Evolutionary conservation across 139 green algal species (phyloP).

Genomic region (Eudorina sp.): DNA sequence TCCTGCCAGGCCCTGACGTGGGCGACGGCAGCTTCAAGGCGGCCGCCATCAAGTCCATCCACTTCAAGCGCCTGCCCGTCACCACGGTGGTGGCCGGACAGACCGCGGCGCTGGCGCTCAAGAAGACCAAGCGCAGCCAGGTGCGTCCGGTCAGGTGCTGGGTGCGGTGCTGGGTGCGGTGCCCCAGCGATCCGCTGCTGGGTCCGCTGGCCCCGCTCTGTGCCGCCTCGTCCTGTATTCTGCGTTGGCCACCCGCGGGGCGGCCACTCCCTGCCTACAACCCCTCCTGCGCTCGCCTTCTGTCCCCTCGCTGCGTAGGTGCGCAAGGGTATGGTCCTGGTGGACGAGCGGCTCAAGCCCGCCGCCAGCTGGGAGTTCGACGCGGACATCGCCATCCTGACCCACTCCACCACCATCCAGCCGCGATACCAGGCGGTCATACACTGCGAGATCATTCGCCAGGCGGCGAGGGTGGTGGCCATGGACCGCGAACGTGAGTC

Average conservation of each 20-base stretch:
- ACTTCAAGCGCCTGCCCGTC: slow-evolving; percentile 91
- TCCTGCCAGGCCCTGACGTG: slow-evolving; percentile 83
- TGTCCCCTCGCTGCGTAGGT: slow-evolving; percentile 59
- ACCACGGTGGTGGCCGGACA: slow-evolving; percentile 87
- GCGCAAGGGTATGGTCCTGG: slow-evolving; percentile 94
- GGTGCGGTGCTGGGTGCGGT: too few species aligned
- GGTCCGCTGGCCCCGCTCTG: too few species aligned
- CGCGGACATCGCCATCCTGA: slow-evolving; percentile 94
- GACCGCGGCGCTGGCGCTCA: slow-evolving; percentile 90
- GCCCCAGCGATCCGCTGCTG: too few species aligned
- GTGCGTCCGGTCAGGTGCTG: slow-evolving; percentile 46
- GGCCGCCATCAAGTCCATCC: slow-evolving; percentile 88
- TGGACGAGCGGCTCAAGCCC: slow-evolving; percentile 76
- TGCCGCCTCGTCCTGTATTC: too few species aligned
- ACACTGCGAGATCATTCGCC: slow-evolving; percentile 93
- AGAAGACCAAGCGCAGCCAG: slow-evolving; percentile 87
- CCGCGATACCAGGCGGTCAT: slow-evolving; percentile 87
- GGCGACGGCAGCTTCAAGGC: slow-evolving; percentile 86
- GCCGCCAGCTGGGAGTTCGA: slow-evolving; percentile 90
- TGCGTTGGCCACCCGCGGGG: too few species aligned
- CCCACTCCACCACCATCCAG: slow-evolving; percentile 94
- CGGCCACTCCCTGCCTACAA: too few species aligned
- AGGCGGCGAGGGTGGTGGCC: slow-evolving; percentile 85
- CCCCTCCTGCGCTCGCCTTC: too few species aligned
- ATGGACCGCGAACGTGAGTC: slow-evolving; percentile 86